Base-by-base conservation (phyloP, 306 rosid species). In the Trifolium subterraneum region DNA sequence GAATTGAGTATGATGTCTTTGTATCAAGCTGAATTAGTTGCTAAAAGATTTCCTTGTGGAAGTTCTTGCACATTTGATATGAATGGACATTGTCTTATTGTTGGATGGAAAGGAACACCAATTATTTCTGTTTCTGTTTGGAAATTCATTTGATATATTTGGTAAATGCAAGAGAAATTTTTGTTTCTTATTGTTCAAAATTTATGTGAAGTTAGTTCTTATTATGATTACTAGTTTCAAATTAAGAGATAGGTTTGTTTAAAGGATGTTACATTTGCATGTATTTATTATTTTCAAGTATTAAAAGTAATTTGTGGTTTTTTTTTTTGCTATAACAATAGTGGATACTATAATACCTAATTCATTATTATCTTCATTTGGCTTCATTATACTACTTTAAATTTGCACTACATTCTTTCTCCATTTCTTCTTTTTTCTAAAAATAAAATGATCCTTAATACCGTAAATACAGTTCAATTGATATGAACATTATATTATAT, bases 91-190 rank as follows among this genome's bases (percentile, higher is more conserved):
- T 70, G 79, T 80, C 75, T 86, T 66, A 54, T 88, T 19, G 6
- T 85, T 63, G 83, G 84, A 9, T 92, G 97, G 96, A 89, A 87
- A 63, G 97, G 97, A 31, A 86, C 93, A 13, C 90, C 95, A 10
- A 54, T 89, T 78, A 48, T 3, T 5, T 87, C 89, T 76, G 77
- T 89, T 41, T 92, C 93, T 39, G 86, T 75, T 2, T 92, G 91
- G 91, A 87, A 85, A 64, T 90, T 90, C 64, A 72, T 65, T 45
- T 80, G 79, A 79, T 16, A 77, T 20, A 6, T 12, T 31, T 64
- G 13, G 55, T 3, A 18, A 48, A 25, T 42, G 22, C 11, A 50
- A 41, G 35, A 22, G 65, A 8, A 6, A 22, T n/a, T 44, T 75
- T 8, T 8, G 41, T 20, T 44, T 54, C 38, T 6, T 66, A 12